A percentile compares a stretch with the other conserved stretches of the same genome.
phyloP scores from a whole-genome alignment of 208 protist genomes.

The Wallacemonas rigidus region DNA sequence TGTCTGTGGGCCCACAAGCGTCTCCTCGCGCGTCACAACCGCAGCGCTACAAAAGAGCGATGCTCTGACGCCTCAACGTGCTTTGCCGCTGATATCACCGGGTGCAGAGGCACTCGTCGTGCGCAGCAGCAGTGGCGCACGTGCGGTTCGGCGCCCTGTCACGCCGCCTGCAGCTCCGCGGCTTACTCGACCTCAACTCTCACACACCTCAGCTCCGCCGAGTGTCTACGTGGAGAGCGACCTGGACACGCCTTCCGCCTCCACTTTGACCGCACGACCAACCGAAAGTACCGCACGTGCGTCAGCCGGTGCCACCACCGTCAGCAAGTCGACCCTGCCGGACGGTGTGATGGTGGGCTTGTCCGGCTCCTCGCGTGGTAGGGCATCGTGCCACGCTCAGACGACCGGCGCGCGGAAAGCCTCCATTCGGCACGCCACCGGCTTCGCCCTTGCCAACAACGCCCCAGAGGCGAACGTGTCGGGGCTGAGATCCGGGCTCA shows the following conservation, averaged over 20 bases:
- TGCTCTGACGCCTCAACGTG: not conserved
- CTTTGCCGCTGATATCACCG: not conserved
- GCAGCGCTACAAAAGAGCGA: not conserved
- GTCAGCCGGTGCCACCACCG: not conserved
- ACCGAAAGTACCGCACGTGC: not conserved
- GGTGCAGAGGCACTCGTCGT: not conserved
- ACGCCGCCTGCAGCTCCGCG: not conserved
- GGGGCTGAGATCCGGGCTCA: no score
- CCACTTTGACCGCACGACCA: slow-evolving; percentile 3
- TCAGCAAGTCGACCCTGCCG: not conserved
- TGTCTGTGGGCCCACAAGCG: not conserved
- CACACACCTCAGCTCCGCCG: no score
- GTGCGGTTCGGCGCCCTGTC: not conserved
- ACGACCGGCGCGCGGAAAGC: no score
- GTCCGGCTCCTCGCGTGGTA: not conserved
- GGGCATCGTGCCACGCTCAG: not conserved
- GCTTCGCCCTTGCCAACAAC: no score
- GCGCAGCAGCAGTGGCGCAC: not conserved
- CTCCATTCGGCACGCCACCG: no score
- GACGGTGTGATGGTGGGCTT: not conserved
- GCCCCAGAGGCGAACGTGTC: no score
- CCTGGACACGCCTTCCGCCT: not conserved
- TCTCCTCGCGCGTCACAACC: not conserved
- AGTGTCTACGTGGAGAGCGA: not conserved
- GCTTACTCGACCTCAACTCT: not conserved